Evolutionary conservation across 2,329 filamentous ascomycete species (phyloP).

Genomic region (Penicillium sp.): DNA sequence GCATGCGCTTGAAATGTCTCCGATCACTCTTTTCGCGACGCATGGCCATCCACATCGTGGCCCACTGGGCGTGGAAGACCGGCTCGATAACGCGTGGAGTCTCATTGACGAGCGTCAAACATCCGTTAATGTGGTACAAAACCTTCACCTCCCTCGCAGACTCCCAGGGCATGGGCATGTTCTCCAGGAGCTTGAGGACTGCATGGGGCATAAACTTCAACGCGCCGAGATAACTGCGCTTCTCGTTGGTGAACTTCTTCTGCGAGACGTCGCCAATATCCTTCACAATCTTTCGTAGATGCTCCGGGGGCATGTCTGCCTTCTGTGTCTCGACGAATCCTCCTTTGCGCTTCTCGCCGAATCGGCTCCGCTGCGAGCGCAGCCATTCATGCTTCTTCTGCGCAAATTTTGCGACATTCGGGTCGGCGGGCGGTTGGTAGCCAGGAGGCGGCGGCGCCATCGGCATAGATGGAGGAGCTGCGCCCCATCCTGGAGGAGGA

Average conservation of each 20-base stretch:
- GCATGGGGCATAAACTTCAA: constrained; percentile 99
- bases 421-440: constrained; percentile 72
- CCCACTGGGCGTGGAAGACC: constrained; percentile 97
- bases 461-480: constrained; percentile 49
- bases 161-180: constrained; percentile 99
- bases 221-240: constrained; percentile 93
- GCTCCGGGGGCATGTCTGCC: constrained; percentile 96
- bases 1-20: constrained; percentile 96
- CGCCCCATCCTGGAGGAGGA: constrained; percentile 62
- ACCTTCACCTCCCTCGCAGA: constrained; percentile 94
- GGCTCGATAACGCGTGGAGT: constrained; percentile 94
- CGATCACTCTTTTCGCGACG: constrained; percentile 94
- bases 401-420: constrained; percentile 86
- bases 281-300: constrained; percentile 94
- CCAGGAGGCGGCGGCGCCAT: constrained; percentile 75
- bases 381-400: constrained; percentile 99
- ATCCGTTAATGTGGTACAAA: constrained; percentile 96
- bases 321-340: constrained; percentile 98
- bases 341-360: constrained; percentile 92
- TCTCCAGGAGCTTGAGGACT: constrained; percentile 92
- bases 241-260: constrained; percentile 98
- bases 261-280: constrained; percentile 99
- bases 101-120: constrained; percentile 94
- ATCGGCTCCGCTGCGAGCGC: constrained; percentile 80
- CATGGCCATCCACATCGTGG: constrained; percentile 99